A percentile compares a stretch with the other conserved stretches of the same genome.
These are phyloP conservation scores for Candida boidinii DNA, from an alignment of 805 yeast species.

Conservation along the genomic window DNA sequence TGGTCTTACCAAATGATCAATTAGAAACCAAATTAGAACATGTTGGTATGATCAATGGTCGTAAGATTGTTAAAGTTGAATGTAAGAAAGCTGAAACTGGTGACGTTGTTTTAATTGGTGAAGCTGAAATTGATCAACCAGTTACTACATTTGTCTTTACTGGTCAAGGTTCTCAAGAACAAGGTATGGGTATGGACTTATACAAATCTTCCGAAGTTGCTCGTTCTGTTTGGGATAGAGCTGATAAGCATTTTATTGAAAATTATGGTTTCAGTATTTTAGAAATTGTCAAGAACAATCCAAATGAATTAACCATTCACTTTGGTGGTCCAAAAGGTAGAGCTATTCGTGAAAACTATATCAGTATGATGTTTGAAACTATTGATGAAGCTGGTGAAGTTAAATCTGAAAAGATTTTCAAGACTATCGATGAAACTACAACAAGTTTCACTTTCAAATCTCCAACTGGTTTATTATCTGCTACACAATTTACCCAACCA, in stretches of 20 bases:
- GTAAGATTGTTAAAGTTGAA: slow-evolving; percentile 91
- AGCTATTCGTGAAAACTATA: slow-evolving; percentile 87
- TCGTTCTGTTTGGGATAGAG: slow-evolving; percentile 93
- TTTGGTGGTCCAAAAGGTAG: slow-evolving; percentile 98
- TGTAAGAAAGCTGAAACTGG: slow-evolving; percentile 78
- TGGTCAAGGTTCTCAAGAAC: slow-evolving; percentile 99
- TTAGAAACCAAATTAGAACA: slow-evolving; percentile 86
- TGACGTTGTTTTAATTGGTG: slow-evolving; percentile 75
- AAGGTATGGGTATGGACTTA: slow-evolving; percentile 99
- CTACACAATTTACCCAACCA: slow-evolving; percentile 99
- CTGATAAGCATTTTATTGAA: slow-evolving; percentile 84
- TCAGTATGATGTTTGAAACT: slow-evolving; percentile 96
- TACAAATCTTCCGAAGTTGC: slow-evolving; percentile 89
- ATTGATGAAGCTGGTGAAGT: slow-evolving; percentile 76
- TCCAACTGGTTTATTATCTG: slow-evolving; percentile 91
- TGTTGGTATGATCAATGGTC: slow-evolving; percentile 98
- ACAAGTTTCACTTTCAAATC: slow-evolving; percentile 83
- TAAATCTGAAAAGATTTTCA: slow-evolving; percentile 91
- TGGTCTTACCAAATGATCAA: slow-evolving; percentile 95
- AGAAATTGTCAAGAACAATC: slow-evolving; percentile 92
- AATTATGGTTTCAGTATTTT: slow-evolving; percentile 97
- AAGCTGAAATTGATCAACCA: slow-evolving; percentile 99
- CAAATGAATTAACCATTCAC: slow-evolving; percentile 89
- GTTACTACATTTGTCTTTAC: slow-evolving; percentile 94
- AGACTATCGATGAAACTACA: slow-evolving; percentile 74